These are phyloP conservation scores for Metschnikowia lochheadii DNA, from an alignment of 805 yeast species.

Conservation along the genomic window DNA sequence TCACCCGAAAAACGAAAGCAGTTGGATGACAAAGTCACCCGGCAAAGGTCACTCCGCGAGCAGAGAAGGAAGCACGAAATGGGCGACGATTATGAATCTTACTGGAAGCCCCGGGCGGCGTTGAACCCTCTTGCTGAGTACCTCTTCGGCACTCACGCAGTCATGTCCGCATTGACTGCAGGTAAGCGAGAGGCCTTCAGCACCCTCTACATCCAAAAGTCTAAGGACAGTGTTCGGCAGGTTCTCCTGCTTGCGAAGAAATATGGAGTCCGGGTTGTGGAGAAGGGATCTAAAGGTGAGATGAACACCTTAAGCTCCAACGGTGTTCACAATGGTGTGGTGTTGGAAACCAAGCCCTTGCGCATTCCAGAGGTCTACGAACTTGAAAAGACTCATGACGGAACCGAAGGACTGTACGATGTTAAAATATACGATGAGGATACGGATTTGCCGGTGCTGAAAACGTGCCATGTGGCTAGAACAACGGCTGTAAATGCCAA, in stretches of 20 bases:
- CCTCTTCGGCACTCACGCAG: constrained; percentile 73
- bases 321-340: constrained; percentile 80
- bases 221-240: constrained; percentile 31
- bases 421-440: constrained; percentile 15
- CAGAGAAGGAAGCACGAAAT: constrained; percentile 21
- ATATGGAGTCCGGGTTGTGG: constrained; percentile 34
- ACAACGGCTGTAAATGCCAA: constrained; percentile 13
- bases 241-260: constrained; percentile 47
- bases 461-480: constrained; percentile 18
- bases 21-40: constrained; percentile 29
- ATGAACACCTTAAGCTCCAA: constrained; percentile 57
- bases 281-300: constrained; percentile 43
- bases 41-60: constrained; percentile 27
- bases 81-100: constrained; percentile 11
- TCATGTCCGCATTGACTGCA: constrained; percentile 61
- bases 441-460: not conserved
- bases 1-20: constrained; percentile 44
- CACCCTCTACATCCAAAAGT: constrained; percentile 46
- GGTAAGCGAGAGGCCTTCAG: constrained; percentile 51
- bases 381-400: constrained; percentile 24
- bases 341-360: constrained; percentile 61
- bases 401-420: constrained; percentile 17
- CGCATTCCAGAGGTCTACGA: constrained; percentile 25
- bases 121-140: constrained; percentile 57
- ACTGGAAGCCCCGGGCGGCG: constrained; percentile 9